Percentiles rank a stretch among this genome's conserved stretches.
phyloP scores from a whole-genome alignment of 2,329 filamentous ascomycete species.

The Beauveria medogensis region DNA sequence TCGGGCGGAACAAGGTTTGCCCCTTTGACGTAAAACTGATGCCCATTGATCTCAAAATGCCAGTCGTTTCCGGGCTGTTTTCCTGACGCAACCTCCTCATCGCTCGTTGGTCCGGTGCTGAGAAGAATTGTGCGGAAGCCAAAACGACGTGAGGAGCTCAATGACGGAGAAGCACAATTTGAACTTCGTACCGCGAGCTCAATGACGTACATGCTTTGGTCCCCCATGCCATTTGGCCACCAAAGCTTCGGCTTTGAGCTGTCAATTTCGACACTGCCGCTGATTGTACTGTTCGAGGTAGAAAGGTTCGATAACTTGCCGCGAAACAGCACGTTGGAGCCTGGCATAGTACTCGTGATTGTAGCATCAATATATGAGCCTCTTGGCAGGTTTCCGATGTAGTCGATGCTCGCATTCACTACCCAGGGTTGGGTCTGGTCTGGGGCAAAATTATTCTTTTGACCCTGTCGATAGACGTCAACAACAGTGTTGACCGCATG shows the following conservation, averaged over 20 bases:
- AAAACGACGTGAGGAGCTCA: slow-evolving; percentile 41
- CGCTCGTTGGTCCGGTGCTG: slow-evolving; percentile 45
- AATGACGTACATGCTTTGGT: slow-evolving; percentile 51
- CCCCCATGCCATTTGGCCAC: slow-evolving; percentile 52
- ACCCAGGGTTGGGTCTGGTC: slow-evolving; percentile 51
- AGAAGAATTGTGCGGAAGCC: slow-evolving; percentile 56
- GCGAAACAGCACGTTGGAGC: slow-evolving; percentile 12
- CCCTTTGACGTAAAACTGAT: slow-evolving; percentile 56
- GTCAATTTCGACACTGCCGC: slow-evolving; percentile 37
- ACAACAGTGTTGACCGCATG: slow-evolving; percentile 39
- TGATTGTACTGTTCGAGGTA: slow-evolving; percentile 35
- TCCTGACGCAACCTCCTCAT: slow-evolving; percentile 43
- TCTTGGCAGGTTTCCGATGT: slow-evolving; percentile 40
- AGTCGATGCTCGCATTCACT: slow-evolving; percentile 53
- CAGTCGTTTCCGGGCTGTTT: slow-evolving; percentile 35
- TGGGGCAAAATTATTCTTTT: slow-evolving; percentile 49
- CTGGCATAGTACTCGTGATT: slow-evolving; percentile 33
- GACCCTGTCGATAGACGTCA: slow-evolving; percentile 50
- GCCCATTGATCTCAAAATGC: slow-evolving; percentile 60
- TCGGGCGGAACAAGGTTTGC: slow-evolving; percentile 57
- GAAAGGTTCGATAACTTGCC: slow-evolving; percentile 31
- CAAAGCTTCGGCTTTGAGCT: slow-evolving; percentile 42
- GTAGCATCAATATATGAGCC: slow-evolving; percentile 29
- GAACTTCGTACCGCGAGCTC: slow-evolving; percentile 26
- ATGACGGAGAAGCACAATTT: slow-evolving; percentile 20